These are phyloP conservation scores for Phialophora chinensis DNA, from an alignment of 2,329 filamentous ascomycete species.

Conservation along the genomic window DNA sequence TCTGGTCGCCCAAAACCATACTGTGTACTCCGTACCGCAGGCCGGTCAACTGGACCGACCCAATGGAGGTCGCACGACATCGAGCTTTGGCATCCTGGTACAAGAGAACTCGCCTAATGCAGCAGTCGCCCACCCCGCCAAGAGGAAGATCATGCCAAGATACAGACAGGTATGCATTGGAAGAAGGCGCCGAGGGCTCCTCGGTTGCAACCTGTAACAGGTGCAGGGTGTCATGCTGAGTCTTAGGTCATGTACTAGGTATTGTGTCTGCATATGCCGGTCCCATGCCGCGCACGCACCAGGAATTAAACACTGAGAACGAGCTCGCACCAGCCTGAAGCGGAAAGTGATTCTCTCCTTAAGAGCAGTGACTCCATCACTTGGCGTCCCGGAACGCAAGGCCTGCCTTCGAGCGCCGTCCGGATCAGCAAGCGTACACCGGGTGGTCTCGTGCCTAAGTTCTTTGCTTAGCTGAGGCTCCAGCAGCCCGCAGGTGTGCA, in stretches of 20 bases:
- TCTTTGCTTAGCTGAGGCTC: neutral
- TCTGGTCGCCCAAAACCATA: neutral
- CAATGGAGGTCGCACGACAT: neutral
- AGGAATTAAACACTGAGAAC: neutral
- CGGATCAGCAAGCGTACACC: neutral
- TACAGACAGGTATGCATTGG: neutral
- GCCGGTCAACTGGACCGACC: neutral
- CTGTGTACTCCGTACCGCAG: neutral
- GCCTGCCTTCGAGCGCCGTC: neutral
- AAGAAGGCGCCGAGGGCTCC: neutral
- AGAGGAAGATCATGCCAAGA: neutral
- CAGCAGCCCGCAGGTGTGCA: neutral
- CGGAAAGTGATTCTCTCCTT: neutral
- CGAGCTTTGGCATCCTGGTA: neutral
- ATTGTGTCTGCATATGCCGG: neutral
- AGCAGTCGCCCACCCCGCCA: neutral
- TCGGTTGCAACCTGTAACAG: neutral
- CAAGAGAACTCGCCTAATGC: neutral
- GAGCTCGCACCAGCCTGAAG: neutral
- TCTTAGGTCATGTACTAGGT: neutral
- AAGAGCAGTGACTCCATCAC: neutral
- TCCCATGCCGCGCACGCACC: neutral
- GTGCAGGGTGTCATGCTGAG: neutral
- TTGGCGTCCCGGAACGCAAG: neutral
- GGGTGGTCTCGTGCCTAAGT: neutral